These are phyloP conservation scores for Alternaria novae-zelandiae DNA, from an alignment of 2,329 filamentous ascomycete species.

Conservation along the genomic window DNA sequence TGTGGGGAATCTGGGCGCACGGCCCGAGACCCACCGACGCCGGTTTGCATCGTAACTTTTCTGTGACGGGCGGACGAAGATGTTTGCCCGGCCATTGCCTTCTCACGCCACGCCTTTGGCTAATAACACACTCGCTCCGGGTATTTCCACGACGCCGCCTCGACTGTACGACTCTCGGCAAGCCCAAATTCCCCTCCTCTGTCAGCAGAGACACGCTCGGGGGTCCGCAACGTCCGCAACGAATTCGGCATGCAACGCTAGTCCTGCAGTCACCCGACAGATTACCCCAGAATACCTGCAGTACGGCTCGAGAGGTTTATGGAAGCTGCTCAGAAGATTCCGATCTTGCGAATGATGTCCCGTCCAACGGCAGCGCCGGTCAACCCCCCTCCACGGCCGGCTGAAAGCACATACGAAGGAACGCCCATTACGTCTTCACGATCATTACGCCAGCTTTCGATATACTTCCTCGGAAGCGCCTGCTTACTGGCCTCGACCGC, in stretches of 20 bases:
- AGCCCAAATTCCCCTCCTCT: background rate
- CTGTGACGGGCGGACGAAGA: slow-evolving; percentile 2
- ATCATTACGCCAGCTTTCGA: slow-evolving; percentile 66
- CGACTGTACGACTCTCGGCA: slow-evolving; percentile 1
- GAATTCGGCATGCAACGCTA: slow-evolving; percentile 27
- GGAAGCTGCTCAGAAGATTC: slow-evolving; percentile 30
- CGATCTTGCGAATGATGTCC: slow-evolving; percentile 31
- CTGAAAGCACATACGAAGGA: slow-evolving; percentile 31
- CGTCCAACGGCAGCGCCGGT: slow-evolving; percentile 26
- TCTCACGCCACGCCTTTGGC: background rate
- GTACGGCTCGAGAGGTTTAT: slow-evolving; percentile 15
- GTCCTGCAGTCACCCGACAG: slow-evolving; percentile 22
- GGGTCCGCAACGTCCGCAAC: slow-evolving; percentile 27
- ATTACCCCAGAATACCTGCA: slow-evolving; percentile 18
- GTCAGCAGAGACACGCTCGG: slow-evolving; percentile 10
- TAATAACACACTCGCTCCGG: background rate
- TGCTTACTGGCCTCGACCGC: slow-evolving; percentile 76
- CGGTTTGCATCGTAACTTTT: slow-evolving; percentile 23
- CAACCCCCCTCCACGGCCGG: slow-evolving; percentile 21
- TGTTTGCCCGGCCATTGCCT: slow-evolving; percentile 13
- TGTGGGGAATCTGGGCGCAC: background rate
- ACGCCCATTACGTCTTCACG: slow-evolving; percentile 55
- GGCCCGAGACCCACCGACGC: slow-evolving; percentile 13
- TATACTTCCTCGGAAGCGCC: slow-evolving; percentile 76
- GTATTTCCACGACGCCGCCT: background rate